Evolutionary conservation across 495 filamentous ascomycete species (phyloP).

Genomic region (Aspergillus steynii): DNA sequence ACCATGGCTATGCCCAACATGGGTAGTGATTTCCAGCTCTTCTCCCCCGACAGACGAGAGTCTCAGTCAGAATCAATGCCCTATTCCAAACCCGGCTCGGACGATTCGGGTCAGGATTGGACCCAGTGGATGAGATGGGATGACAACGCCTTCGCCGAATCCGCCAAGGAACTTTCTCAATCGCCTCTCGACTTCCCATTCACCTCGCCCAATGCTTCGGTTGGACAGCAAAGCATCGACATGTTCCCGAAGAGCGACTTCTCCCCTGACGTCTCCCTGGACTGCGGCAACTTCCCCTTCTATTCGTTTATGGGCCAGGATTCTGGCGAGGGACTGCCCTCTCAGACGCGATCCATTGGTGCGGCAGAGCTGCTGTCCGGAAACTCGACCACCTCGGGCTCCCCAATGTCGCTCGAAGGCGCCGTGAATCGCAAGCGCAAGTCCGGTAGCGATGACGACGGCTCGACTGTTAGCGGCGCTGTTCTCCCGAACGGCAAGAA

Average conservation of each 20-base stretch:
- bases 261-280: constrained; percentile 36
- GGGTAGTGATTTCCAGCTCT: constrained; percentile 45
- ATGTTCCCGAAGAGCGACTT: constrained; percentile 28
- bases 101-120: constrained; percentile 44
- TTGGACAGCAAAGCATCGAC: constrained; percentile 26
- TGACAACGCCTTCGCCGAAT: constrained; percentile 35
- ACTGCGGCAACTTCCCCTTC: constrained; percentile 35
- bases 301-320: constrained; percentile 19
- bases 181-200: constrained; percentile 28
- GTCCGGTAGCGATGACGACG: constrained; percentile 44
- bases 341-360: constrained; percentile 6
- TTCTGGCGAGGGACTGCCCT: constrained; percentile 13
- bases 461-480: constrained; percentile 32
- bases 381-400: constrained; percentile 28
- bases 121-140: constrained; percentile 56
- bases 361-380: constrained; percentile 16
- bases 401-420: constrained; percentile 35
- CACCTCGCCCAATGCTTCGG: constrained; percentile 32
- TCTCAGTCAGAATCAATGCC: constrained; percentile 19
- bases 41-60: constrained; percentile 35
- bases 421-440: constrained; percentile 40
- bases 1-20: constrained; percentile 31
- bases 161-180: constrained; percentile 24
- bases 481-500: constrained; percentile 48
- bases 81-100: constrained; percentile 20